Percentiles rank a stretch among this genome's conserved stretches.
Evolutionary conservation across 2,329 filamentous ascomycete genomes (phyloP).

Genomic region (Ramularia collo-cygni): DNA sequence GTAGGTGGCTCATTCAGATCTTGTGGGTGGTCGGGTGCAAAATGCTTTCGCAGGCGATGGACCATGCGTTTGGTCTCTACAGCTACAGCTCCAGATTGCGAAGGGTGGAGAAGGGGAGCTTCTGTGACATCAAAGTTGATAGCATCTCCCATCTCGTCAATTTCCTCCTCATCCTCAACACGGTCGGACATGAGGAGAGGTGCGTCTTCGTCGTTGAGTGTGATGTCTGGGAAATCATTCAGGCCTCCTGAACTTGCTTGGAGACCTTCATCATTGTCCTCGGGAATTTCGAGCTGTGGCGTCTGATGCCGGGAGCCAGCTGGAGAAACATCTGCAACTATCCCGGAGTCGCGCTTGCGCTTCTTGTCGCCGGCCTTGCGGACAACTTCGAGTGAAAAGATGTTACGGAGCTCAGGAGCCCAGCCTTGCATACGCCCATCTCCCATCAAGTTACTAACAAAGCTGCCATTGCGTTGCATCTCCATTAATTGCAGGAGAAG

Average conservation of each 20-base stretch:
- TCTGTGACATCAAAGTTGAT: constrained; percentile 67
- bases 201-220: constrained; percentile 4
- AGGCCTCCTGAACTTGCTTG: constrained; percentile 22
- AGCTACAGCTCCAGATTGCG: constrained; percentile 79
- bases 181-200: constrained; percentile 17
- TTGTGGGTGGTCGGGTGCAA: constrained; percentile 48
- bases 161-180: constrained; percentile 20
- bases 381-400: constrained; percentile 80
- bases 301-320: constrained; percentile 31
- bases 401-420: constrained; percentile 88
- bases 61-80: constrained; percentile 92
- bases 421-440: constrained; percentile 67
- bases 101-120: constrained; percentile 67
- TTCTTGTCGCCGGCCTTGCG: constrained; percentile 75
- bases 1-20: constrained; percentile 59
- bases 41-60: constrained; percentile 82
- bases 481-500: constrained; percentile 81
- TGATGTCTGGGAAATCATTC: constrained; percentile 28
- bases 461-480: constrained; percentile 84
- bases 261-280: constrained; percentile 27
- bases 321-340: constrained; percentile 61
- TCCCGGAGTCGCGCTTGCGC: constrained; percentile 84
- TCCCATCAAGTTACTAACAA: constrained; percentile 79
- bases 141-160: constrained; percentile 16
- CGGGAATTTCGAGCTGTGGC: constrained; percentile 26